These are phyloP conservation scores for Lachnellula occidentalis DNA, from an alignment of 2,329 filamentous ascomycete genomes.

Conservation along the genomic window DNA sequence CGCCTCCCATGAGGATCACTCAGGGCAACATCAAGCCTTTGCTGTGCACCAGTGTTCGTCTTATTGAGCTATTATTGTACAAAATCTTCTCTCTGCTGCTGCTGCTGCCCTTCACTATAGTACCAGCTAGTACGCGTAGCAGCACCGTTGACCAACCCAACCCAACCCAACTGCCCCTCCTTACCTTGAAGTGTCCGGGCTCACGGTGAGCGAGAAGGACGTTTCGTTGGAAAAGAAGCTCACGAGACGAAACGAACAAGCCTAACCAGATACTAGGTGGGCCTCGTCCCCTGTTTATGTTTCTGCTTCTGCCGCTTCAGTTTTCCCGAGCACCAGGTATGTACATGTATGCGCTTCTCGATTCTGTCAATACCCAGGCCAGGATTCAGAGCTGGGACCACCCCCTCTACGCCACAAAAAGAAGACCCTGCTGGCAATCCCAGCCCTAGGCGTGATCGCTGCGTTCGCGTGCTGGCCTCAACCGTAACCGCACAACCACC, in stretches of 20 bases:
- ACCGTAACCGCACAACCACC: not conserved
- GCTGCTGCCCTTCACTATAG: no score
- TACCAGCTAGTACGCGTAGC: not conserved
- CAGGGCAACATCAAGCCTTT: not conserved
- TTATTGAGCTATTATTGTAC: not conserved
- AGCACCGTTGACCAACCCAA: not conserved
- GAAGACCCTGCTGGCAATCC: constrained; percentile 1
- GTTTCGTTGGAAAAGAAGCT: no score
- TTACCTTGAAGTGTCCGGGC: not conserved
- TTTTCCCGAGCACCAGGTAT: not conserved
- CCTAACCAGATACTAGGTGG: no score
- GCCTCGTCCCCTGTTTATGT: no score
- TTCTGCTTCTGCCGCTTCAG: not conserved
- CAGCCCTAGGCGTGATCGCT: constrained; percentile 7
- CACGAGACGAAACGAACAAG: no score
- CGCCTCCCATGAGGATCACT: not conserved
- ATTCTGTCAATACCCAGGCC: not conserved
- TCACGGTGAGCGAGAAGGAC: no score
- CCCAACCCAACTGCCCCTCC: no score
- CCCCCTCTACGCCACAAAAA: not conserved
- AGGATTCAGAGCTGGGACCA: not conserved
- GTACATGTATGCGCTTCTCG: not conserved
- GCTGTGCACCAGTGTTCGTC: not conserved
- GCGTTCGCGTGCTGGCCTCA: constrained; percentile 8
- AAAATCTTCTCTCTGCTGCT: no score